phyloP scores from a whole-genome alignment of 805 yeast species.

The Teunomyces lycoperdinae region DNA sequence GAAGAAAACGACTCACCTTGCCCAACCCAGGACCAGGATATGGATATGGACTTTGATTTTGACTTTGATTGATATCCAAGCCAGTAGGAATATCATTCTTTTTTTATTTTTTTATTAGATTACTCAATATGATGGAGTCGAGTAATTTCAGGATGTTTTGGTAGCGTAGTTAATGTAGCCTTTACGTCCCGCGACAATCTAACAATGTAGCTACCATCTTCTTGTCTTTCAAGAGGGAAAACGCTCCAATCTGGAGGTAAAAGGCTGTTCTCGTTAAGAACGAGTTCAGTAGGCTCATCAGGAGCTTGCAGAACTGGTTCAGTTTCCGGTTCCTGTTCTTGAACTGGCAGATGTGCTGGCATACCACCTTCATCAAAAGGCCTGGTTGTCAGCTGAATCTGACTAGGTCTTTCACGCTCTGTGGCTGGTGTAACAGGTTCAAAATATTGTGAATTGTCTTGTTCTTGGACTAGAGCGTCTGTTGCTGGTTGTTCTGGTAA shows the following conservation, averaged over 20 bases:
- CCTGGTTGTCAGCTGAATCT: no score
- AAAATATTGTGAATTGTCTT: no score
- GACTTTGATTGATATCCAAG: constrained; percentile 19
- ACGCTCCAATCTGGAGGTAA: constrained; percentile 31
- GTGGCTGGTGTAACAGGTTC: no score
- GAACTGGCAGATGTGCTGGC: not conserved
- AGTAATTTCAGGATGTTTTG: not conserved
- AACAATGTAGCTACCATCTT: constrained; percentile 9
- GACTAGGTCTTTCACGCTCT: no score
- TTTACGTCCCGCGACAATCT: constrained; percentile 13
- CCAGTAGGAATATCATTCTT: not conserved
- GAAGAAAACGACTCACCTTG: not conserved
- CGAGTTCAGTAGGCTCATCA: constrained; percentile 10
- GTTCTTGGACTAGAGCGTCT: not conserved
- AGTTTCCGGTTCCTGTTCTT: not conserved
- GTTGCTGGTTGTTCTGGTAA: not conserved
- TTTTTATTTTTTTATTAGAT: not conserved
- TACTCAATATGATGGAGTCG: not conserved
- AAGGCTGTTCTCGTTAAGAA: constrained; percentile 23
- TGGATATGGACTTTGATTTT: constrained; percentile 23
- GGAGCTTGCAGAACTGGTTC: not conserved
- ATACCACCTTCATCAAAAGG: no score
- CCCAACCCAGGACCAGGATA: not conserved
- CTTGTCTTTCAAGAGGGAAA: constrained; percentile 19
- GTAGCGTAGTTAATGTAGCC: not conserved